phyloP scores from a whole-genome alignment of 2,329 filamentous ascomycete species.

The Pseudogymnoascus sp. region DNA sequence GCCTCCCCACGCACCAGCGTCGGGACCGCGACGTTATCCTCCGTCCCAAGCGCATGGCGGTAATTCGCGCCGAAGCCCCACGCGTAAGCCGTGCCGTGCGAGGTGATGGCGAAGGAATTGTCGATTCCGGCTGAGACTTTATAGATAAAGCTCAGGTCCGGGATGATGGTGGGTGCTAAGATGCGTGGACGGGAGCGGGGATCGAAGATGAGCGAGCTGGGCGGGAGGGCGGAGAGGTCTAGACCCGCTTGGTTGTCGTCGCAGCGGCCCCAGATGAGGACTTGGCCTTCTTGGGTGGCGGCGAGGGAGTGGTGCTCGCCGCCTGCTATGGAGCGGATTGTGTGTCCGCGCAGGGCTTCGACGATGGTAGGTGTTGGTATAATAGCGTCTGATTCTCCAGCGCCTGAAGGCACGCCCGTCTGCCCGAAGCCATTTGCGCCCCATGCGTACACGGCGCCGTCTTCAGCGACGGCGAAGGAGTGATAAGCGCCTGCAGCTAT shows the following conservation, averaged over 20 bases:
- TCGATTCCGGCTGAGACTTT: constrained; percentile 58
- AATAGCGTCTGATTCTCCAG: constrained; percentile 60
- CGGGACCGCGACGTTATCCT: constrained; percentile 68
- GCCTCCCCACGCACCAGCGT: constrained; percentile 67
- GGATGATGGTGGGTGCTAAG: constrained; percentile 55
- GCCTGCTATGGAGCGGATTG: constrained; percentile 60
- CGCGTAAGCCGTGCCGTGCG: constrained; percentile 60
- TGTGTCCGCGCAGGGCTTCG: constrained; percentile 50
- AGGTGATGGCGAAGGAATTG: constrained; percentile 63
- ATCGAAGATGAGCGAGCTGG: constrained; percentile 46
- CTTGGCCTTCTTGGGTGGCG: constrained; percentile 46
- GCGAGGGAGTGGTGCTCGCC: constrained; percentile 69
- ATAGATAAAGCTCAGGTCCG: constrained; percentile 47
- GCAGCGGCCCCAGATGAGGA: constrained; percentile 53
- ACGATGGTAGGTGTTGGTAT: constrained; percentile 64
- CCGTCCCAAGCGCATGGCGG: constrained; percentile 68
- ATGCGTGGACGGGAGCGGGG: constrained; percentile 60
- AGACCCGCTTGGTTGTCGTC: constrained; percentile 49
- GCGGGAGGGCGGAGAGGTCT: constrained; percentile 43
- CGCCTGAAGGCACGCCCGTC: constrained; percentile 57
- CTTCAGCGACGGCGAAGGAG: constrained; percentile 64
- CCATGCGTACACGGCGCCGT: constrained; percentile 69
- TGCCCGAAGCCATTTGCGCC: constrained; percentile 83
- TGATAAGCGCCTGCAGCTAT: constrained; percentile 65
- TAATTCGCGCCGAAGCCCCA: constrained; percentile 79